Base-by-base conservation (phyloP, 2,329 filamentous ascomycete genomes). In the Colletotrichum sp. region DNA sequence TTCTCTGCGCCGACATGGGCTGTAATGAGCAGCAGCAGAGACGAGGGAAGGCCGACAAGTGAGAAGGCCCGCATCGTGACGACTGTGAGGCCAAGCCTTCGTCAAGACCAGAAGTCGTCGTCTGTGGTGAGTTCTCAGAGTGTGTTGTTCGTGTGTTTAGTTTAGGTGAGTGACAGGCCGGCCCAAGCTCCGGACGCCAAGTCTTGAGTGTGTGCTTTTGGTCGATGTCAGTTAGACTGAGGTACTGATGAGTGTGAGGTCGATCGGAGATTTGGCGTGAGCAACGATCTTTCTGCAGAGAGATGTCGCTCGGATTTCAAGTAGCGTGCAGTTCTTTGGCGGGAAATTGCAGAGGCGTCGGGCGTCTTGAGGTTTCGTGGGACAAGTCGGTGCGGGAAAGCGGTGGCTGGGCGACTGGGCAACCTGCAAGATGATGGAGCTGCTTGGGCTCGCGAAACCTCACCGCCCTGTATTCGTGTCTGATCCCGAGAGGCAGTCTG, bases 21-120 rank as follows among this genome's bases (percentile, higher is more conserved):
- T 4, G 86, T 82, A 60, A 89, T 79, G 28, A 91, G 84, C 18
- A 88, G 82, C 59, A 90, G 84, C 57, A 90, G 80, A n/a, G 88
- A 86, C 9, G 85, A 79, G 12, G 88, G 85, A 9, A 89, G 82
- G 62, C 83, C 77, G 44, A 87, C 75, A n/a, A 88, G 73, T 7
- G 83, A 81, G 4, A 84, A 64, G 62, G 84, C 79, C 76, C 82
- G 85, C 89, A 90, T 90, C 32, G 55, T 79, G 57, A 34, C 26
- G 59, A n/a, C 15, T 44, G 28, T 8, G 24, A 60, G 49, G 49
- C 18, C 8, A 13, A 21, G 68, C 12, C 68, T 71, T 57, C 39
- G 21, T 21, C n/a, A 28, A 13, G 15, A 16, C 18, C 57, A 32
- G 21, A 32, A 8, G 15, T 44, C 16, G 68, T 34, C 24, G 57